Conservation (phyloP, 2,329 filamentous ascomycete species). For the Fusarium sarcochroum region DNA sequence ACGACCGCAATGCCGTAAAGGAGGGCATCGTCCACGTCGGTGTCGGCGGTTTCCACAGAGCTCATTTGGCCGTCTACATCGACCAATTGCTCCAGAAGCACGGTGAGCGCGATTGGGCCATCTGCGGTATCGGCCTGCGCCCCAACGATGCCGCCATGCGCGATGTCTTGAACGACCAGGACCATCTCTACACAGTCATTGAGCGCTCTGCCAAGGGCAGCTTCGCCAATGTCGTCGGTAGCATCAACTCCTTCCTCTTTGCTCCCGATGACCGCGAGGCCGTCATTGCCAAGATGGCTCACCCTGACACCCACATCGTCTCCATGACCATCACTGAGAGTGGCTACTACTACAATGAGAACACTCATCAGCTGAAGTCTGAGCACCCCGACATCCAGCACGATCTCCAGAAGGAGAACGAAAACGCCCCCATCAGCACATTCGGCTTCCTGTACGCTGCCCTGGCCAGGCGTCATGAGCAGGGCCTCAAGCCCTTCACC, state of each 20-base stretch:
- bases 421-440: slow-evolving; percentile 60
- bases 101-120: slow-evolving; percentile 61
- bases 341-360: slow-evolving; percentile 71
- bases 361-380: slow-evolving; percentile 65
- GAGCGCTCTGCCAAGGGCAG: slow-evolving; percentile 67
- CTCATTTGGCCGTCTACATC: slow-evolving; percentile 67
- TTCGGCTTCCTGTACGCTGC: slow-evolving; percentile 68
- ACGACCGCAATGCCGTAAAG: slow-evolving; percentile 62
- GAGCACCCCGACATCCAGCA: slow-evolving; percentile 65
- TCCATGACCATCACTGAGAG: slow-evolving; percentile 70
- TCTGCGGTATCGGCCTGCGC: slow-evolving; percentile 66
- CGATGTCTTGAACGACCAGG: slow-evolving; percentile 62
- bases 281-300: slow-evolving; percentile 68
- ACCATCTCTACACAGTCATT: slow-evolving; percentile 67
- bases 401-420: slow-evolving; percentile 63
- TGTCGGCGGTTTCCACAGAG: slow-evolving; percentile 68
- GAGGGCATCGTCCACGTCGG: slow-evolving; percentile 69
- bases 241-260: slow-evolving; percentile 67
- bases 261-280: slow-evolving; percentile 66
- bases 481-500: slow-evolving; percentile 66
- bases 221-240: slow-evolving; percentile 63
- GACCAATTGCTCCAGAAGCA: slow-evolving; percentile 64
- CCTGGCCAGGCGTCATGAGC: slow-evolving; percentile 60
- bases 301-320: slow-evolving; percentile 67
- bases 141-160: slow-evolving; percentile 66